A percentile compares a stretch with the other conserved stretches of the same genome.
These are phyloP conservation scores for Heritiera fomes DNA, from an alignment of 345 rosid species.

Conservation along the genomic window DNA sequence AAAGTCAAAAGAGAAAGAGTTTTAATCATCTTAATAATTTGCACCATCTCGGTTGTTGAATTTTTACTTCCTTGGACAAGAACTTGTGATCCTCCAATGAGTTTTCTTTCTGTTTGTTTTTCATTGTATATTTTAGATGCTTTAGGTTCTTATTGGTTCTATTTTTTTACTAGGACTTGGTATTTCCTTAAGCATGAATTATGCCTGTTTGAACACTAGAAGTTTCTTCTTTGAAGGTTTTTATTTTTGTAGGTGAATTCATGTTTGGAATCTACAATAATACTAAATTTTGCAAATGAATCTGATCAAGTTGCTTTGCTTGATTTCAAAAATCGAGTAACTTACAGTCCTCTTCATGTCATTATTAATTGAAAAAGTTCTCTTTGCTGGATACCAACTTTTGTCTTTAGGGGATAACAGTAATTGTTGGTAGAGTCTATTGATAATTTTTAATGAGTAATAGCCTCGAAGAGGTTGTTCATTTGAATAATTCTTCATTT, in stretches of 20 bases:
- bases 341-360: slow-evolving; percentile 1
- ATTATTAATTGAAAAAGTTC: neutral
- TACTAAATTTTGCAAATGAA: neutral
- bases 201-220: neutral
- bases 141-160: neutral
- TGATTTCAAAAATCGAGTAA: slow-evolving; percentile 15
- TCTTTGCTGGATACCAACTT: neutral
- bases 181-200: neutral
- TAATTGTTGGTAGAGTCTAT: neutral
- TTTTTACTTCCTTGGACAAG: too few relatives aligned
- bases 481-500: too few relatives aligned
- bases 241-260: neutral
- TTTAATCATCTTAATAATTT: too few relatives aligned
- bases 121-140: neutral
- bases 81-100: too few relatives aligned
- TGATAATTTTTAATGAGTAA: too few relatives aligned
- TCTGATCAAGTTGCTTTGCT: neutral
- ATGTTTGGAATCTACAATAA: neutral
- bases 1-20: neutral
- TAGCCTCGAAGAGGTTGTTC: neutral
- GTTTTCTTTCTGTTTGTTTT: neutral
- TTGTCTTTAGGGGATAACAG: neutral
- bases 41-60: too few relatives aligned
- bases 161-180: neutral
- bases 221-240: neutral